phyloP scores from a whole-genome alignment of 177 flowering plant genomes.

The Vitis hybrid region DNA sequence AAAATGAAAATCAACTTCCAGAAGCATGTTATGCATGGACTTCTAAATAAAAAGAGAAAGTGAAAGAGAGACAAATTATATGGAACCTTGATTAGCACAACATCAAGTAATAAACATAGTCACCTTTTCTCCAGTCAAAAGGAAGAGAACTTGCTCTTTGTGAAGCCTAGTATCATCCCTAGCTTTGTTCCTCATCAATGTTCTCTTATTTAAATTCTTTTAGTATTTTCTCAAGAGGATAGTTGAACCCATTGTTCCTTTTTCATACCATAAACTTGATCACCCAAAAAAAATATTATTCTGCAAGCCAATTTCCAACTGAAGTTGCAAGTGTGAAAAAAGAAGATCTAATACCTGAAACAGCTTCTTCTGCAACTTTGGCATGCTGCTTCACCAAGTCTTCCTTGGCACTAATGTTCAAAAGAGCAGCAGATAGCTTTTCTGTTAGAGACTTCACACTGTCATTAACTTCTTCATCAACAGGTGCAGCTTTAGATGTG shows the following conservation, averaged over 20 bases:
- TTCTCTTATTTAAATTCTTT: too few relatives aligned
- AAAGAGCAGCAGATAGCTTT: conserved; percentile 48
- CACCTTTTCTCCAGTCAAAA: too few relatives aligned
- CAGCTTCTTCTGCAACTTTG: conserved; percentile 87
- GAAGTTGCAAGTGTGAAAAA: conserved; percentile 1
- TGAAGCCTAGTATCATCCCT: too few relatives aligned
- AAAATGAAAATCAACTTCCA: too few relatives aligned
- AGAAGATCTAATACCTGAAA: conserved; percentile 46
- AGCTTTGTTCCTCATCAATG: too few relatives aligned
- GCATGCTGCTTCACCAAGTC: conserved; percentile 69
- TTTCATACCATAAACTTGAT: neutral
- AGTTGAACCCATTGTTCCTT: neutral
- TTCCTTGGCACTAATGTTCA: conserved; percentile 60
- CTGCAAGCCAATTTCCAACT: too few relatives aligned
- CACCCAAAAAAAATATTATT: neutral
- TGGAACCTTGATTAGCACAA: too few relatives aligned
- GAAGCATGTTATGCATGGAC: too few relatives aligned
- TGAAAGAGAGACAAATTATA: too few relatives aligned
- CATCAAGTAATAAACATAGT: too few relatives aligned
- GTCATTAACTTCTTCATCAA: conserved; percentile 23
- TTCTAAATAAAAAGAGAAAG: too few relatives aligned
- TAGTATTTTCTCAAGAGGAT: neutral
- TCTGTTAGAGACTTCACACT: conserved; percentile 33
- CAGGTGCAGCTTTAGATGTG: conserved; percentile 26
- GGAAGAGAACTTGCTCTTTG: too few relatives aligned